phyloP scores from a whole-genome alignment of 805 yeast species.

The Lipomyces kockii region DNA sequence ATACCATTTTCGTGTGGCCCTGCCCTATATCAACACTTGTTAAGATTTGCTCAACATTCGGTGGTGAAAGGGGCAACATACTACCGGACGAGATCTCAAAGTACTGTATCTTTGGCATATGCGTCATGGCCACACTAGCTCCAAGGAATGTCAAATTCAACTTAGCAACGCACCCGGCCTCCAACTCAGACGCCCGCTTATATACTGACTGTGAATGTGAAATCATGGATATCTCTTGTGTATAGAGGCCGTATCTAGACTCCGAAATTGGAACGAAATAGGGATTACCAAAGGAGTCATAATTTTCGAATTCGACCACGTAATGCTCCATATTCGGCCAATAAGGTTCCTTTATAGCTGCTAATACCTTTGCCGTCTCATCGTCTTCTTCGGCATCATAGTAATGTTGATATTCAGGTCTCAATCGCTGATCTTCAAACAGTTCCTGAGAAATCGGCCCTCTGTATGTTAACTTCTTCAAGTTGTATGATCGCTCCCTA shows the following conservation, averaged over 20 bases:
- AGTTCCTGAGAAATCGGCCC: constrained; percentile 2
- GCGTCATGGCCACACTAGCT: constrained; percentile 1
- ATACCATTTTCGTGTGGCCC: not conserved
- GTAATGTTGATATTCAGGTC: not conserved
- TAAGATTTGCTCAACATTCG: not conserved
- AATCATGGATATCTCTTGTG: not conserved
- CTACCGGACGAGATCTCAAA: not conserved
- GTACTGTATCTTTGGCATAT: constrained; percentile 1
- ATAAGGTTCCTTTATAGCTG: not conserved
- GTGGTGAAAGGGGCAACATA: not conserved
- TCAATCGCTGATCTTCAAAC: constrained; percentile 7
- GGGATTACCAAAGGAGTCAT: constrained; percentile 8
- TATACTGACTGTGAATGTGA: not conserved
- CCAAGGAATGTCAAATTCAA: not conserved
- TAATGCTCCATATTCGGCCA: constrained; percentile 16
- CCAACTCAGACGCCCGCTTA: not conserved
- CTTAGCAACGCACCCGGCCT: not conserved
- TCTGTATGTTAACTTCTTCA: not conserved
- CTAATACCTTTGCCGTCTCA: not conserved
- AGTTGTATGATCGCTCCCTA: not conserved
- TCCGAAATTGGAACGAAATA: not conserved
- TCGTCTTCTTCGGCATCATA: not conserved
- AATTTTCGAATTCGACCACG: constrained; percentile 6
- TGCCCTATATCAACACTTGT: not conserved
- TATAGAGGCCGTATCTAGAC: not conserved